Evolutionary conservation across 176 grass and related monocot genomes (phyloP).

Genomic region (Aegilops umbellulata): DNA sequence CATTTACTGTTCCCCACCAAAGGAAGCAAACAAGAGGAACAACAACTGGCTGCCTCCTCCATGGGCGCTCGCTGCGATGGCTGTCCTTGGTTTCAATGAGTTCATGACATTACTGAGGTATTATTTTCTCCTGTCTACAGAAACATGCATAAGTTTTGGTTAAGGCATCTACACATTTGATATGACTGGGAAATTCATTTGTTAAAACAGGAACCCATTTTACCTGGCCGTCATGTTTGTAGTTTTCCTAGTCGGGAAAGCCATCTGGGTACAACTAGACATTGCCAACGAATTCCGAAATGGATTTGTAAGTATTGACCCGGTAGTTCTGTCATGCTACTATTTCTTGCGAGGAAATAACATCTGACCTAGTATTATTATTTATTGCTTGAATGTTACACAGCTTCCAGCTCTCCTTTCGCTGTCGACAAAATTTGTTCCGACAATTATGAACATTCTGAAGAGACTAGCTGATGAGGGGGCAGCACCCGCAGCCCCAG

Average conservation of each 20-base stretch:
- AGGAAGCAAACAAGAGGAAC: constrained; percentile 98
- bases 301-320: constrained; percentile 71
- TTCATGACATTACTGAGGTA: constrained; percentile 97
- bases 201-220: constrained; percentile 69
- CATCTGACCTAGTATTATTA: constrained; percentile 15
- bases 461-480: constrained; percentile 91
- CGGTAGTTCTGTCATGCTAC: background rate
- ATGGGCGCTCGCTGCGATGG: constrained; percentile 93
- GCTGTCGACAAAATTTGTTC: constrained; percentile 92
- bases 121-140: constrained; percentile 8
- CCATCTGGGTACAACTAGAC: constrained; percentile 91
- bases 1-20: constrained; percentile 18
- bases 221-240: constrained; percentile 83
- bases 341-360: background rate
- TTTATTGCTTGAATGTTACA: constrained; percentile 4
- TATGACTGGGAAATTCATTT: constrained; percentile 27
- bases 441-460: constrained; percentile 90
- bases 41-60: constrained; percentile 97
- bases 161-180: background rate
- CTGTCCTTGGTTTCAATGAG: constrained; percentile 93
- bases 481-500: constrained; percentile 47
- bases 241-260: constrained; percentile 79
- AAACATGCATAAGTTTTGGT: background rate
- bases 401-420: constrained; percentile 88
- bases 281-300: constrained; percentile 75